Conservation (phyloP, 202 grass and related monocot genomes). For the Setaria viridis region DNA sequence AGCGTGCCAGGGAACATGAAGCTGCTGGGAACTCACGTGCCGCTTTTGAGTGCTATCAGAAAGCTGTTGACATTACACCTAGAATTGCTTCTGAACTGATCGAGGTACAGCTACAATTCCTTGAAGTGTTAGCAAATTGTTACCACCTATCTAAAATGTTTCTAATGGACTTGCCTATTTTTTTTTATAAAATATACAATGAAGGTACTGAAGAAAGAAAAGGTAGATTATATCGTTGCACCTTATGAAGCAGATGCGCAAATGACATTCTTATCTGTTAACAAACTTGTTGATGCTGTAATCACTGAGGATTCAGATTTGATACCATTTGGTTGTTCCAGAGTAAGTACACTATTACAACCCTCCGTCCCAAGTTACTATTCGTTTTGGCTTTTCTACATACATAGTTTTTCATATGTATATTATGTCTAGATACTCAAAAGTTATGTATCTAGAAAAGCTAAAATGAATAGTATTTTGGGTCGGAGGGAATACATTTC, state of each 20-base stretch:
- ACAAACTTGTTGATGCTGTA: conserved; percentile 95
- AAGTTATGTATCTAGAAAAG: too few species aligned
- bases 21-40: conserved; percentile 82
- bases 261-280: conserved; percentile 94
- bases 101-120: conserved; percentile 55
- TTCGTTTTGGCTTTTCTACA: too few species aligned
- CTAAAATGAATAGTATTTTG: too few species aligned
- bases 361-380: too few species aligned
- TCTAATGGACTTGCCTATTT: conserved; percentile 20
- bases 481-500: not conserved
- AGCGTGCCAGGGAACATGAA: conserved; percentile 90
- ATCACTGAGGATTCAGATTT: conserved; percentile 97
- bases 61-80: conserved; percentile 99
- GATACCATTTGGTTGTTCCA: conserved; percentile 98
- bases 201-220: conserved; percentile 91
- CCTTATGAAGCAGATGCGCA: conserved; percentile 99
- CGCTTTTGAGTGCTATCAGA: conserved; percentile 92
- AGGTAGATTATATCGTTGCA: conserved; percentile 92
- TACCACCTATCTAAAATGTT: conserved; percentile 28
- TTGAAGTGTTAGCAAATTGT: conserved; percentile 21
- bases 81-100: conserved; percentile 87
- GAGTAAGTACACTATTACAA: conserved; percentile 61
- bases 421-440: too few species aligned
- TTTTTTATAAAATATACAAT: conserved; percentile 38
- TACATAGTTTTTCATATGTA: too few species aligned